phyloP scores from a whole-genome alignment of 768 basidiomycete genomes.

The Cubamyces lactineus region DNA sequence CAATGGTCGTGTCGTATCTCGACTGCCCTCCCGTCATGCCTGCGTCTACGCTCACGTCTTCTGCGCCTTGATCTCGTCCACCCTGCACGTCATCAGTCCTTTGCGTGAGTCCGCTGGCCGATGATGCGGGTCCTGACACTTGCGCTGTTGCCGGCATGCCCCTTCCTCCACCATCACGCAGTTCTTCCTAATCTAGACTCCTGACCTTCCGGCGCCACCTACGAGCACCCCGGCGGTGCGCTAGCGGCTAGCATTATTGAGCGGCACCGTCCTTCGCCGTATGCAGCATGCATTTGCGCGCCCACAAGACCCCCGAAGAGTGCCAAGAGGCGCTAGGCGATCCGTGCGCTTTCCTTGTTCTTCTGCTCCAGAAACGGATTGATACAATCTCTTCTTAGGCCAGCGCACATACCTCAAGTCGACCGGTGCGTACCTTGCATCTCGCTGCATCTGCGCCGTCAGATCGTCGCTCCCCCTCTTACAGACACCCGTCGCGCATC shows the following conservation, averaged over 20 bases:
- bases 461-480: not conserved
- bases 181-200: not conserved
- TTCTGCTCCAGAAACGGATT: not conserved
- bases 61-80: not conserved
- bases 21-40: not conserved
- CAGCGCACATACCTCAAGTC: not conserved
- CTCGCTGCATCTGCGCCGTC: not conserved
- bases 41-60: not conserved
- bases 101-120: not conserved
- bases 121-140: slow-evolving; percentile 16
- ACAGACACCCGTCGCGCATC: not conserved
- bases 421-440: not conserved
- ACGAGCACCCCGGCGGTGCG: not conserved
- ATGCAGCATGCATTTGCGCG: not conserved
- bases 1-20: not conserved
- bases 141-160: slow-evolving; percentile 5
- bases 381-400: not conserved
- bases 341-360: no score
- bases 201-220: not conserved
- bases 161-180: slow-evolving; percentile 13
- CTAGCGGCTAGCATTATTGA: not conserved
- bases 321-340: not conserved
- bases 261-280: not conserved
- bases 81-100: not conserved
- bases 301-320: slow-evolving; percentile 6